A percentile compares a stretch with the other conserved stretches of the same genome.
Conservation (phyloP, 164 flowering plant species). For the Saururus chinensis region DNA sequence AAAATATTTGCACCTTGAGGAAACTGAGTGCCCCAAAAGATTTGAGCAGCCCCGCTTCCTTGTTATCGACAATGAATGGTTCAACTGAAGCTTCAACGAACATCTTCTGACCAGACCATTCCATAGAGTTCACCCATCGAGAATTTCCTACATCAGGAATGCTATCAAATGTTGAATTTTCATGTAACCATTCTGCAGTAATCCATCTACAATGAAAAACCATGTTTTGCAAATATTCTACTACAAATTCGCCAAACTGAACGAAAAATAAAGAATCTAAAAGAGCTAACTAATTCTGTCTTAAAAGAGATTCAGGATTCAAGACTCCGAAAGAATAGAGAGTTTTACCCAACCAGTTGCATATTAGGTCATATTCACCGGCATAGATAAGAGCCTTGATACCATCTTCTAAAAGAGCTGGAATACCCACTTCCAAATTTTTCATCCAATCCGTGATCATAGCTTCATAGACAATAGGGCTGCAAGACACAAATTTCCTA, state of each 20-base stretch:
- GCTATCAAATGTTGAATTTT: background rate
- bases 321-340: background rate
- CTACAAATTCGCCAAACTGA: too few relatives aligned
- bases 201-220: too few relatives aligned
- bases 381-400: conserved; percentile 57
- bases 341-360: conserved; percentile 75
- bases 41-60: conserved; percentile 11
- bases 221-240: too few relatives aligned
- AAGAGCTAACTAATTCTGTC: too few relatives aligned
- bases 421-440: conserved; percentile 68
- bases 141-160: conserved; percentile 2
- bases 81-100: conserved; percentile 7
- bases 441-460: conserved; percentile 78
- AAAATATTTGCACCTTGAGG: conserved; percentile 8
- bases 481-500: conserved; percentile 64
- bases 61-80: conserved; percentile 7
- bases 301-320: background rate
- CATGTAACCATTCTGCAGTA: background rate
- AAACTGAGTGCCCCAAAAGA: conserved; percentile 10
- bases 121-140: conserved; percentile 13
- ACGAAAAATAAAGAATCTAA: too few relatives aligned
- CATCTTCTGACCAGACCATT: conserved; percentile 14
- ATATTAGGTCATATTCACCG: conserved; percentile 76
- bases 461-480: conserved; percentile 56
- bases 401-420: conserved; percentile 64